Evolutionary conservation across 1,284 basidiomycete genomes (phyloP).

Genomic region (Sanghuangporus weigelae): DNA sequence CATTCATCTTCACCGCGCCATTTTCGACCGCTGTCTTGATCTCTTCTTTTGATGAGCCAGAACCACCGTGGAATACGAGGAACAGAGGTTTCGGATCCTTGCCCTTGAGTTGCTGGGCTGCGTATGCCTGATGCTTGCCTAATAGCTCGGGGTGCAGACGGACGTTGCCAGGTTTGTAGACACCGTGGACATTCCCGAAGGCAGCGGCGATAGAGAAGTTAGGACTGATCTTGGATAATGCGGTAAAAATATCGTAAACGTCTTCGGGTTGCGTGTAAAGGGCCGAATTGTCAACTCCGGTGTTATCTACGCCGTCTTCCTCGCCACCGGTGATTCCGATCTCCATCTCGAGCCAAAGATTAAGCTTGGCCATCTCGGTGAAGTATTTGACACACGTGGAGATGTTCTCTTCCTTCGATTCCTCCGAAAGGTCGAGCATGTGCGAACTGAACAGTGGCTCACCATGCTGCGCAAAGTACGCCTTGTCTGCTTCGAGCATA

Average conservation of each 20-base stretch:
- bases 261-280: slow-evolving; percentile 99
- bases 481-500: slow-evolving; percentile 97
- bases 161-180: slow-evolving; percentile 95
- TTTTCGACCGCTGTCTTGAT: slow-evolving; percentile 88
- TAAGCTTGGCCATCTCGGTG: slow-evolving; percentile 89
- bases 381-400: slow-evolving; percentile 93
- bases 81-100: slow-evolving; percentile 81
- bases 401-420: slow-evolving; percentile 97
- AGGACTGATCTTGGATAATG: slow-evolving; percentile 81
- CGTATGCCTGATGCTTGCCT: slow-evolving; percentile 85
- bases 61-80: slow-evolving; percentile 99
- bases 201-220: slow-evolving; percentile 96
- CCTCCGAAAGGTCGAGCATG: slow-evolving; percentile 99
- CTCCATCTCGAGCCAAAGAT: slow-evolving; percentile 99
- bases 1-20: slow-evolving; percentile 98
- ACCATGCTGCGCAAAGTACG: slow-evolving; percentile 85
- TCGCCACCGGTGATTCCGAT: slow-evolving; percentile 99
- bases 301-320: slow-evolving; percentile 98
- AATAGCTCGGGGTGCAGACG: slow-evolving; percentile 90
- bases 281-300: slow-evolving; percentile 87
- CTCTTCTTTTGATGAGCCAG: slow-evolving; percentile 95
- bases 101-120: slow-evolving; percentile 66
- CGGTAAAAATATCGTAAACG: slow-evolving; percentile 87
- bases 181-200: slow-evolving; percentile 97
- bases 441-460: slow-evolving; percentile 97